Base-by-base conservation (phyloP, 768 basidiomycete species). In the Rhizopogon salebrosus region DNA sequence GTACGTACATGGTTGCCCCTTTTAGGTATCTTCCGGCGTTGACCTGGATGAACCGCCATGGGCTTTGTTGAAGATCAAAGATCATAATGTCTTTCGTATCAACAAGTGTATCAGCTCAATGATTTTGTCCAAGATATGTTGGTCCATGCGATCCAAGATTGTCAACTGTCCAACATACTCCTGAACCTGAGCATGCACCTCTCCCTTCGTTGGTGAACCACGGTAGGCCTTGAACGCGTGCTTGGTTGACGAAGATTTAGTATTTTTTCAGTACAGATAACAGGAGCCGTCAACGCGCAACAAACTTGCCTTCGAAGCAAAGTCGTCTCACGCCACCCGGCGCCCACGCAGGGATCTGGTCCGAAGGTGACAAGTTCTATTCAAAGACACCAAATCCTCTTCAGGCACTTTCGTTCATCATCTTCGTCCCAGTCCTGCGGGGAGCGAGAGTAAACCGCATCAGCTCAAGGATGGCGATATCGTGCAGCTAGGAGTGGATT, bases 361-460 rank as follows among this genome's bases (percentile, higher is more conserved):
- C 83, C 51, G 85, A 88, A 55, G 55, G 60, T 0, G 78, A 78
- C 14, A 79, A 83, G 66, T 97, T 98, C 68, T 92, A 78, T 66
- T 99, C 62, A 81, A 81, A 49, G 95, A 98, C 66, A 95, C 93
- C 20, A 91, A 92, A 68, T 87, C 84, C 38, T 87, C 84, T 45
- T 87, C 86, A 0, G 95, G 95, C 23, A 99, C 95, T 1, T 98
- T 98, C 66, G 75, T 98, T 56, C 98, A 99, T 68, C 95, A 98
- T 65, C 83, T 95, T 50, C 72, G 95, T 41, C 77, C 98, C n/a
- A 85, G 85, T 35, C 76, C 85, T 1, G 93, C 95, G 10, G 88
- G 87, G 43, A 79, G 82, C 6, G 95, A 95, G 66, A 88, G 85
- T 4, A 73, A 83, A 36, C 81, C 92, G 1, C 85, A 78, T 54